Evolutionary conservation across 2,329 filamentous ascomycete genomes (phyloP).

Genomic region (Corynespora cassiicola): DNA sequence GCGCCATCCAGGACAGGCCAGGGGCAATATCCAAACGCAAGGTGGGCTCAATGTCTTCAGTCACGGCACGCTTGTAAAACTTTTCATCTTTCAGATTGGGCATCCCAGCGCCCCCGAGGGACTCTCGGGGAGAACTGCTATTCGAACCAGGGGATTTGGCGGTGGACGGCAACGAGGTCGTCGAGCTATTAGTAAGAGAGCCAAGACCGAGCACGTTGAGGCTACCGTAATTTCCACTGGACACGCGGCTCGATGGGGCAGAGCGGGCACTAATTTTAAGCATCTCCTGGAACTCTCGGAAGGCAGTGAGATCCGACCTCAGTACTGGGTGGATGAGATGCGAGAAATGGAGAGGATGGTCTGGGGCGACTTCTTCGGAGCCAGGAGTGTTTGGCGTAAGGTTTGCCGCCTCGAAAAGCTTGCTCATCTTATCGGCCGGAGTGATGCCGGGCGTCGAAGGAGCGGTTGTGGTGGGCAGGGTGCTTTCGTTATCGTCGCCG

Average conservation of each 20-base stretch:
- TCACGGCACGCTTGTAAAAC: slow-evolving; percentile 89
- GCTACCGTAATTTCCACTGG: slow-evolving; percentile 73
- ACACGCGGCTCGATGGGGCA: slow-evolving; percentile 69
- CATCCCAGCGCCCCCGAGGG: slow-evolving; percentile 35
- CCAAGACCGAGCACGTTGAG: slow-evolving; percentile 66
- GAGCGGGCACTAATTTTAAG: slow-evolving; percentile 68
- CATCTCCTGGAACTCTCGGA: slow-evolving; percentile 83
- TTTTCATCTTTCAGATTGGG: slow-evolving; percentile 84
- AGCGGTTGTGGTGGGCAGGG: slow-evolving; percentile 66
- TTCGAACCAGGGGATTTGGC: slow-evolving; percentile 52
- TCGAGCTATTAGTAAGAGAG: slow-evolving; percentile 57
- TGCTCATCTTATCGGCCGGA: slow-evolving; percentile 62
- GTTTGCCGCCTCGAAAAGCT: slow-evolving; percentile 67
- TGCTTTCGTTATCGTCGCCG: slow-evolving; percentile 73
- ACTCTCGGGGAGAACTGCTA: slow-evolving; percentile 46
- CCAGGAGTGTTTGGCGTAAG: slow-evolving; percentile 57
- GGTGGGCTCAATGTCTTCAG: slow-evolving; percentile 94
- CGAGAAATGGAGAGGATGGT: slow-evolving; percentile 75
- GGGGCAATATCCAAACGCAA: slow-evolving; percentile 88
- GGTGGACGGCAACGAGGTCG: slow-evolving; percentile 60
- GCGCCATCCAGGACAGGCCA: slow-evolving; percentile 90
- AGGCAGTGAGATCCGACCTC: slow-evolving; percentile 79
- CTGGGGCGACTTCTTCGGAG: slow-evolving; percentile 62
- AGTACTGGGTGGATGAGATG: slow-evolving; percentile 85
- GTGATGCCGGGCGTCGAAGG: slow-evolving; percentile 80